Base-by-base conservation (phyloP, 768 basidiomycete genomes). In the Hygrophoropsis aurantiaca region DNA sequence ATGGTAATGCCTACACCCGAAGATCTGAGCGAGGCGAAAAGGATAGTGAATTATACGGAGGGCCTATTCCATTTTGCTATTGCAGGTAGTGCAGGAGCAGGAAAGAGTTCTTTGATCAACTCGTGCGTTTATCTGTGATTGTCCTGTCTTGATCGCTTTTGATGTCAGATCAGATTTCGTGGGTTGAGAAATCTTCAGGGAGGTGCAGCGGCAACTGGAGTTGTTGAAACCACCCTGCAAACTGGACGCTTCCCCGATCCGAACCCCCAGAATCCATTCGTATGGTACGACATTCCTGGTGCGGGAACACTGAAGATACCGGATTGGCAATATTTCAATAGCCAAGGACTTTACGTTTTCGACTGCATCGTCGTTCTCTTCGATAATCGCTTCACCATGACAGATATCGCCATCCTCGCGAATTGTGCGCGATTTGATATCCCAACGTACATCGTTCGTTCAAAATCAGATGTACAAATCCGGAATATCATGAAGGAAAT, bases 61-160 rank as follows among this genome's bases (percentile, higher is more conserved):
- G 56, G 54, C 3, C 41, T 55, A 21, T 57, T 58, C 30, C 61
- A 66, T 47, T 56, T 66, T 27, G 64, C 60, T 27, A 44, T 66
- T 40, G 59, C 58, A 46, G 61, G 64, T 11, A 30, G 49, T 20
- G 49, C 57, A 3, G 61, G 60, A 6, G 58, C 52, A 13, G 64
- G 64, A 18, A 65, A 65, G 43, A 64, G 62, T n/a, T 64, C 62
- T 9, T 44, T 65, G 43, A 50, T 65, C 40, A 64, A 65, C 45
- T 53, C 60, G 23, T 49, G 21, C 49, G 51, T 37, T 55, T 60
- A 41, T 52, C 60, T 37, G 61, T 55, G 35, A 40, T 60, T 41
- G n/a, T n/a, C 27, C 13, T 13, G 27, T 6, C 27, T 30, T 13
- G 27, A 30, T 30, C 13, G 55, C 54, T 44, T 59, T 59, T n/a